phyloP scores from a whole-genome alignment of 2,329 filamentous ascomycete genomes.

The Colletotrichum endophyticum region DNA sequence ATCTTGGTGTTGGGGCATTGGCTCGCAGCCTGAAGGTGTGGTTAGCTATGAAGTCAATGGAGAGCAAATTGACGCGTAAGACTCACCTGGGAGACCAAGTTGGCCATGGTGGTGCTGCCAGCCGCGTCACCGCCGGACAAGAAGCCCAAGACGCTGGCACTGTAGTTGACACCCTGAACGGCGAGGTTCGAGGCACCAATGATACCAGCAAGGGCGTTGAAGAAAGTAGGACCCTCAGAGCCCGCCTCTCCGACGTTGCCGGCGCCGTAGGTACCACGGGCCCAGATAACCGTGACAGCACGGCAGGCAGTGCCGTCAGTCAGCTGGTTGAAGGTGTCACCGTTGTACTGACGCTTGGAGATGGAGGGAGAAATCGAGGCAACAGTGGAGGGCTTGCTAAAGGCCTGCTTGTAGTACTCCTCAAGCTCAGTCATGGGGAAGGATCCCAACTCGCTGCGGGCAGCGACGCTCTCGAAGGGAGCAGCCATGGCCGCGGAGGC shows the following conservation, averaged over 20 bases:
- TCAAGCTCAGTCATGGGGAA: conserved; percentile 19
- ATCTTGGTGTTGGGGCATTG: conserved; percentile 50
- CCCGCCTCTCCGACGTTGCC: conserved; percentile 55
- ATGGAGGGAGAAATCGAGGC: not conserved
- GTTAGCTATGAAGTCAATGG: not conserved
- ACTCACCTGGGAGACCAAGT: not conserved
- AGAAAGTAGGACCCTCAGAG: conserved; percentile 52
- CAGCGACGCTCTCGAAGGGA: not conserved
- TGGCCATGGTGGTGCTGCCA: conserved; percentile 47
- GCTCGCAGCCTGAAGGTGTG: conserved; percentile 33
- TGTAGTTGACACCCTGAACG: conserved; percentile 60
- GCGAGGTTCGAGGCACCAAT: conserved; percentile 49
- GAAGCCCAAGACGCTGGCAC: conserved; percentile 49
- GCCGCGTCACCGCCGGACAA: conserved; percentile 46
- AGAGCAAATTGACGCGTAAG: not conserved
- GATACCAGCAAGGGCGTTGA: conserved; percentile 43
- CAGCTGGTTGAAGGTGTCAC: conserved; percentile 21
- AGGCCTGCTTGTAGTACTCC: conserved; percentile 16
- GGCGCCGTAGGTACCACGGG: conserved; percentile 56
- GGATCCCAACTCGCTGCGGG: not conserved
- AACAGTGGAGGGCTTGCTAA: not conserved
- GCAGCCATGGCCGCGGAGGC: conserved; percentile 11
- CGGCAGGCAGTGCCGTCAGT: conserved; percentile 38
- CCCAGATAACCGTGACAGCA: conserved; percentile 58
- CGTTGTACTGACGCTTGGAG: conserved; percentile 16